A percentile compares a stretch with the other conserved stretches of the same genome.
phyloP scores from a whole-genome alignment of 1,139 yeast species.

The Pichia sp. region DNA sequence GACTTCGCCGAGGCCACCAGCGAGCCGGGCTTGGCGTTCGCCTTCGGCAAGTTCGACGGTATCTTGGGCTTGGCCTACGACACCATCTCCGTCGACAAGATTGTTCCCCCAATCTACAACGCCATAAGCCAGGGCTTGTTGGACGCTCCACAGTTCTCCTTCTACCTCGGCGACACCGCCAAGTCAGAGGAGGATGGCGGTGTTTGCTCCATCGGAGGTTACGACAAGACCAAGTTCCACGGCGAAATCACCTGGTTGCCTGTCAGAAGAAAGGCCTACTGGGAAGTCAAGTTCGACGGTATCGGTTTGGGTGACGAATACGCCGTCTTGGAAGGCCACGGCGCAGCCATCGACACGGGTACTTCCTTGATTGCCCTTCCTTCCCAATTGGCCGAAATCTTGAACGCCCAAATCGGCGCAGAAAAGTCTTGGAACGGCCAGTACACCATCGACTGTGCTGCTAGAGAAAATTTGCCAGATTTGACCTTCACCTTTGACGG shows the following conservation, averaged over 20 bases:
- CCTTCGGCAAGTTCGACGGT: slow-evolving; percentile 97
- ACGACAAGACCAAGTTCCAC: slow-evolving; percentile 64
- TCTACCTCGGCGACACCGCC: slow-evolving; percentile 77
- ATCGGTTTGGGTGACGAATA: slow-evolving; percentile 87
- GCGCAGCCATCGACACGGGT: slow-evolving; percentile 98
- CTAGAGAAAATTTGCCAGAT: slow-evolving; percentile 81
- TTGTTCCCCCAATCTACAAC: slow-evolving; percentile 91
- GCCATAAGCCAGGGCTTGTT: slow-evolving; percentile 78
- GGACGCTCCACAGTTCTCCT: slow-evolving; percentile 81
- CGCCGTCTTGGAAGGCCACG: slow-evolving; percentile 75
- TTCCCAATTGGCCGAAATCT: slow-evolving; percentile 87
- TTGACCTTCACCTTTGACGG: slow-evolving; percentile 86
- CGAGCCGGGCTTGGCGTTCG: slow-evolving; percentile 97
- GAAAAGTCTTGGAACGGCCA: slow-evolving; percentile 97
- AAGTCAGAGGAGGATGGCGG: slow-evolving; percentile 73
- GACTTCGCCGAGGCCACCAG: slow-evolving; percentile 95
- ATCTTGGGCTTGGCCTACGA: slow-evolving; percentile 92
- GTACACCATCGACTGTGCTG: slow-evolving; percentile 83
- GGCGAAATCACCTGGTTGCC: slow-evolving; percentile 95
- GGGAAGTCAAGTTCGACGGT: slow-evolving; percentile 95
- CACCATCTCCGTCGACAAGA: slow-evolving; percentile 78
- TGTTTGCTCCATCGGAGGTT: slow-evolving; percentile 90
- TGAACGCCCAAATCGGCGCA: slow-evolving; percentile 95
- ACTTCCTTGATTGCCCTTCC: slow-evolving; percentile 94
- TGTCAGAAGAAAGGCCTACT: slow-evolving; percentile 97